These are phyloP conservation scores for Datisca glomerata DNA, from an alignment of 306 rosid species.

Conservation along the genomic window DNA sequence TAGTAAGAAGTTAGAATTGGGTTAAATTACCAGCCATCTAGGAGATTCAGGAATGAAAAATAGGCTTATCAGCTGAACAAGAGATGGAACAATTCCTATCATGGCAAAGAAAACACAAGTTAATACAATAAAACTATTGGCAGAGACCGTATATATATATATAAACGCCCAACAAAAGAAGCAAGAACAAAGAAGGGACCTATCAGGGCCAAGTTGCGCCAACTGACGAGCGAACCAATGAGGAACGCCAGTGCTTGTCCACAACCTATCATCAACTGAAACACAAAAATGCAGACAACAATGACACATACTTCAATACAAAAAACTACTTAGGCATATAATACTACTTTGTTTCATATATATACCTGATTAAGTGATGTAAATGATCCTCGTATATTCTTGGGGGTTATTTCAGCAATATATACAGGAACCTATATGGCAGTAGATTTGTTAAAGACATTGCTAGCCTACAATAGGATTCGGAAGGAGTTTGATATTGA, in stretches of 20 bases:
- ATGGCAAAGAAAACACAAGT: no score
- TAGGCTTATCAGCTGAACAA: constrained; percentile 32
- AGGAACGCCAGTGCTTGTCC: constrained; percentile 46
- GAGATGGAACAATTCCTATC: constrained; percentile 64
- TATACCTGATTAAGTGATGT: constrained; percentile 30
- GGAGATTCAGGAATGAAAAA: constrained; percentile 34
- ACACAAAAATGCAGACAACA: neutral
- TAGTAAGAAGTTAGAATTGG: no score
- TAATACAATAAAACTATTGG: no score
- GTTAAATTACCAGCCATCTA: constrained; percentile 32
- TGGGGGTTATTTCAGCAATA: constrained; percentile 30
- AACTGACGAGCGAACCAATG: constrained; percentile 35
- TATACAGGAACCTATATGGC: constrained; percentile 19
- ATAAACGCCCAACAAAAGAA: no score
- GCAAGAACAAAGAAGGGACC: constrained; percentile 26
- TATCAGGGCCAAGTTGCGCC: constrained; percentile 26
- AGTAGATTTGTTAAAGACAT: no score
- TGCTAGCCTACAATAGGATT: neutral
- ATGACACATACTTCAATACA: neutral
- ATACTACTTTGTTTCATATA: neutral
- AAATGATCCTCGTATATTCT: constrained; percentile 31
- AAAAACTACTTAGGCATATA: no score
- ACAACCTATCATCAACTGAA: constrained; percentile 32
- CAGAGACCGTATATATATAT: no score
- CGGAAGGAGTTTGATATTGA: neutral